phyloP scores from a whole-genome alignment of 257 asterid genomes.

The Avicennia marina region DNA sequence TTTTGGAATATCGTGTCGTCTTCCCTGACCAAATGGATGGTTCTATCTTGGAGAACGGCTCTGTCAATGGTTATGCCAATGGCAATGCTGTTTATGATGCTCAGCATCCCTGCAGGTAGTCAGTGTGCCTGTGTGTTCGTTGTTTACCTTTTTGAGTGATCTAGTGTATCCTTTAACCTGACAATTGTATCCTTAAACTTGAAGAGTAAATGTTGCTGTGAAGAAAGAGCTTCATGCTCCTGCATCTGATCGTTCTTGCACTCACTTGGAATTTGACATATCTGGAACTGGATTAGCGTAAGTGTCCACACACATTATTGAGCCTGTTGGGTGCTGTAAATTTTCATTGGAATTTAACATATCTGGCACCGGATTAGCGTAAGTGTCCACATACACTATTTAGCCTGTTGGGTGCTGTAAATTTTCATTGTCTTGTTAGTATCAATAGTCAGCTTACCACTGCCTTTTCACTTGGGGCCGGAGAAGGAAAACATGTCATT shows the following conservation, averaged over 20 bases:
- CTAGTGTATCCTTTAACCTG: constrained; percentile 10
- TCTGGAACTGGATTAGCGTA: constrained; percentile 83
- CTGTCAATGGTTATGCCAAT: constrained; percentile 51
- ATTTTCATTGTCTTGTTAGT: background rate
- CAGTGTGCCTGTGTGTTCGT: background rate
- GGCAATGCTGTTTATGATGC: constrained; percentile 68
- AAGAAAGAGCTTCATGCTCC: constrained; percentile 93
- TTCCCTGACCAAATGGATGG: constrained; percentile 50
- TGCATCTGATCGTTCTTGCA: constrained; percentile 94
- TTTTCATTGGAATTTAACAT: constrained; percentile 95
- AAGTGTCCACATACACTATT: no score
- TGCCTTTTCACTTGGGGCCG: background rate
- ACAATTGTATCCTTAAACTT: constrained; percentile 16
- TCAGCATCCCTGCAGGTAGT: constrained; percentile 89
- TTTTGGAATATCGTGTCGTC: constrained; percentile 83
- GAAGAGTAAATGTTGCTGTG: constrained; percentile 74
- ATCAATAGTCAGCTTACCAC: background rate
- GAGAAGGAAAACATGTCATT: constrained; percentile 3
- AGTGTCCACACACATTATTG: constrained; percentile 21
- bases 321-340: no score
- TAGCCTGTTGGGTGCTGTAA: no score
- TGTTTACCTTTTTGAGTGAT: background rate
- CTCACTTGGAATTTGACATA: constrained; percentile 94
- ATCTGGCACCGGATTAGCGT: constrained; percentile 84
- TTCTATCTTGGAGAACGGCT: constrained; percentile 34